Evolutionary conservation across 2,329 filamentous ascomycete species (phyloP), one percentile per base, ranked within the genome.

Genomic region (Elsinoe australis): DNA sequence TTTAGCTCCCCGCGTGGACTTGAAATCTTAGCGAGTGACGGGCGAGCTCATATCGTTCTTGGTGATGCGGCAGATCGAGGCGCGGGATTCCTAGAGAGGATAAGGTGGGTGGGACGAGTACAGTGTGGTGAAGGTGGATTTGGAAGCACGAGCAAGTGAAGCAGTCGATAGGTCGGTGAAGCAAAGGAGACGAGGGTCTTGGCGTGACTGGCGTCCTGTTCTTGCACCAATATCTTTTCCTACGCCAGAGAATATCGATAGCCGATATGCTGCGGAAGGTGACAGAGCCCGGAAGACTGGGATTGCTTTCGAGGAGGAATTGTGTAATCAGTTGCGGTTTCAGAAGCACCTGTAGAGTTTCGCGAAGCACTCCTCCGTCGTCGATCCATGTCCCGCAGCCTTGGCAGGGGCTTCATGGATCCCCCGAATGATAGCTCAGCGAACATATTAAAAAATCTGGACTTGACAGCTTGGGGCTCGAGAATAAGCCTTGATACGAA

Each of bases 111-210:
- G 24, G 24, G 26, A 44, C 39, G 28, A 44, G 39, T 21, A 24
- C 21, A 19, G 14, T 12, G 17, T 10, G 6, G 7, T 39, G 35
- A n/a, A 39, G 21, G 35, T 39, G 19, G n/a, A 24, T 14, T 12
- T 3, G 5, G 18, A 18, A 39, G 35, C 35, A 35, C 12, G 29
- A 32, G 29, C 29, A 32, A 10, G 33, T 36, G 24, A 24, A 44
- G 39, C 26, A 14, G 26, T 44, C 24, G 39, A 44, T 31, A 44
- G 39, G 39, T 44, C 39, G 39, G 39, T 44, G 39, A 44, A 32
- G 26, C 21, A 32, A 44, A 24, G 21, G 38, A 8, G 14, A 8
- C 26, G n/a, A 8, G 7, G 18, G 39, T 17, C 39, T 44, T 44
- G 39, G 39, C 39, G 39, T 19, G 26, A 44, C 26, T 12, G 28